phyloP scores from a whole-genome alignment of 495 filamentous ascomycete species.

The Oleoguttula mirabilis region DNA sequence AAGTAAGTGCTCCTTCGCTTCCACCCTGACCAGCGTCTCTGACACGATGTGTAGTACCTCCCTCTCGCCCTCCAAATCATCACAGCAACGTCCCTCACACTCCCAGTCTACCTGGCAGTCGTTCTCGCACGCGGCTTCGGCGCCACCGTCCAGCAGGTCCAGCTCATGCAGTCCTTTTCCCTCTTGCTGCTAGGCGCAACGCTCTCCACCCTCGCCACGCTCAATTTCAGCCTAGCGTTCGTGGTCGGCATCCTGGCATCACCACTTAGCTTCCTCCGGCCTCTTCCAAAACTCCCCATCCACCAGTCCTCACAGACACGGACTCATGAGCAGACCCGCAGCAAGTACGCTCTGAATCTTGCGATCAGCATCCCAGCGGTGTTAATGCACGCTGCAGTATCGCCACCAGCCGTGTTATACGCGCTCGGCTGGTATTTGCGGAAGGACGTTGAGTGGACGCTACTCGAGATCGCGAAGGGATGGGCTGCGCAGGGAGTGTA shows the following conservation, averaged over 20 bases:
- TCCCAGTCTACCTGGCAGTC: conserved; percentile 47
- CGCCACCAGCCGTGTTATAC: conserved; percentile 52
- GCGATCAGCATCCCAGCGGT: background rate
- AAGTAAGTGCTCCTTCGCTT: conserved; percentile 52
- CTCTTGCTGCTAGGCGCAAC: conserved; percentile 82
- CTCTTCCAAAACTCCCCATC: too few relatives aligned
- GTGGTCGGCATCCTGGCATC: conserved; percentile 65
- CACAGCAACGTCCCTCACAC: conserved; percentile 42
- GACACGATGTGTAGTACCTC: too few relatives aligned
- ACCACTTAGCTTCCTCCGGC: conserved; percentile 61
- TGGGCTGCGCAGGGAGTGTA: conserved; percentile 90
- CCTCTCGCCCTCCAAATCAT: conserved; percentile 46
- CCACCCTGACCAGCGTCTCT: too few relatives aligned
- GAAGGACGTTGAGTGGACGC: conserved; percentile 41
- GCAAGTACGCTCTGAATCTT: background rate
- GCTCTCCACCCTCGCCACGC: conserved; percentile 81
- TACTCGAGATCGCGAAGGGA: conserved; percentile 70
- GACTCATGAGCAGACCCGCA: too few relatives aligned
- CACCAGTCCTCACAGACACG: conserved; percentile 6
- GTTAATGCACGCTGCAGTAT: conserved; percentile 38
- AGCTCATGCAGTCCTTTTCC: conserved; percentile 79
- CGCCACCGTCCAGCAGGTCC: conserved; percentile 56
- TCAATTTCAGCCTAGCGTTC: conserved; percentile 90
- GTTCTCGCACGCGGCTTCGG: conserved; percentile 36
- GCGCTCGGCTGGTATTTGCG: conserved; percentile 31